These are phyloP conservation scores for Sphagnurus paluster DNA, from an alignment of 1,284 basidiomycete genomes.

Conservation along the genomic window DNA sequence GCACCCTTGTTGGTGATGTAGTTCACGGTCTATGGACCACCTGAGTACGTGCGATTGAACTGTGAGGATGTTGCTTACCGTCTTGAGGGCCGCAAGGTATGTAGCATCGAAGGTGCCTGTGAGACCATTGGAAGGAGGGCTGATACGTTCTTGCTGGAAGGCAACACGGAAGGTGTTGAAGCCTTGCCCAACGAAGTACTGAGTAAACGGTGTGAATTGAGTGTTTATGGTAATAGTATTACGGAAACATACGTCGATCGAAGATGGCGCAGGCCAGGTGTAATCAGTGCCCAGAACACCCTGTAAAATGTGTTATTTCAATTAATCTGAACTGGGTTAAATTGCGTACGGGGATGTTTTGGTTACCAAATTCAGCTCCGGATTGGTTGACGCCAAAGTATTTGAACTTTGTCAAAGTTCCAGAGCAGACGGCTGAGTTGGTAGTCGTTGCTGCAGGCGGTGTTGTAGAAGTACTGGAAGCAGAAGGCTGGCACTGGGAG, in stretches of 20 bases:
- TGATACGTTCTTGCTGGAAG: conserved; percentile 59
- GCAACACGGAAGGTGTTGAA: conserved; percentile 68
- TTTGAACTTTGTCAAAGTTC: conserved; percentile 53
- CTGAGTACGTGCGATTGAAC: not conserved
- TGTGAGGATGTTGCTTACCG: conserved; percentile 29
- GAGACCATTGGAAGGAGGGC: conserved; percentile 50
- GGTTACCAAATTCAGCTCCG: conserved; percentile 57
- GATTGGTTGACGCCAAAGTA: conserved; percentile 65
- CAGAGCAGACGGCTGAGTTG: conserved; percentile 32
- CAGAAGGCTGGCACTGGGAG: conserved; percentile 38
- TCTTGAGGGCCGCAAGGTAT: conserved; percentile 52
- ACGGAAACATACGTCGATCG: conserved; percentile 43
- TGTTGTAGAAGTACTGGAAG: conserved; percentile 2
- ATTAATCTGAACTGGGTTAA: no score
- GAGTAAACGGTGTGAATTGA: conserved; percentile 8
- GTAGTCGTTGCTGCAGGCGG: conserved; percentile 9
- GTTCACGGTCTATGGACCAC: conserved; percentile 41
- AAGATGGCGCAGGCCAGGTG: conserved; percentile 47
- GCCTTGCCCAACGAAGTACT: conserved; percentile 53
- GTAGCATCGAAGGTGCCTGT: conserved; percentile 52
- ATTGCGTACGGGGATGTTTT: conserved; percentile 48
- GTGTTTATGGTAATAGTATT: not conserved
- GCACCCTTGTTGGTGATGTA: conserved; percentile 64
- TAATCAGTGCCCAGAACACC: conserved; percentile 47
- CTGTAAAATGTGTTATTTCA: conserved; percentile 21